Evolutionary conservation across 176 grass and related monocot species (phyloP).

Genomic region (Paspalum vaginatum): DNA sequence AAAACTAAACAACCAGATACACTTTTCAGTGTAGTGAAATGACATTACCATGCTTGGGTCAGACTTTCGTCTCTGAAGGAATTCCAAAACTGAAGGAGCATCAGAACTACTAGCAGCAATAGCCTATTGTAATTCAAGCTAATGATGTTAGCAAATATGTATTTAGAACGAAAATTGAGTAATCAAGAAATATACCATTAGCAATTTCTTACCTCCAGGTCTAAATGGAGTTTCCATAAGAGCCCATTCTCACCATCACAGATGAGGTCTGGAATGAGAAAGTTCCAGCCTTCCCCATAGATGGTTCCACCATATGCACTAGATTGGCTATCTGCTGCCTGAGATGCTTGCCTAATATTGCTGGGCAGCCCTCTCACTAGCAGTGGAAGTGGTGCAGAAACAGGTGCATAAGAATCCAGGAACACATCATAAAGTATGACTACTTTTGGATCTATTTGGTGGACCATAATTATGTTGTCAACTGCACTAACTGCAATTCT

Average conservation of each 20-base stretch:
- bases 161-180: constrained; percentile 9
- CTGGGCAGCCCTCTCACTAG: constrained; percentile 63
- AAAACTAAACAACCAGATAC: constrained; percentile 34
- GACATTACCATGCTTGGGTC: constrained; percentile 69
- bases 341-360: constrained; percentile 61
- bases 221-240: constrained; percentile 85
- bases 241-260: constrained; percentile 90
- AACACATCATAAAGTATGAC: constrained; percentile 91
- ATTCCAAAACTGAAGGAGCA: constrained; percentile 82
- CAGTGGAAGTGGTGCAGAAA: constrained; percentile 95
- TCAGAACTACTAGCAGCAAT: constrained; percentile 96
- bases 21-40: constrained; percentile 21
- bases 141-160: constrained; percentile 23
- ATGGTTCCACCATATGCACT: constrained; percentile 80
- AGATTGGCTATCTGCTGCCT: constrained; percentile 61
- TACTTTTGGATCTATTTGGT: constrained; percentile 99
- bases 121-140: constrained; percentile 53
- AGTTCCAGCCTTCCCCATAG: constrained; percentile 89
- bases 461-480: constrained; percentile 90
- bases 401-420: constrained; percentile 74
- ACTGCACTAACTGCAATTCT: constrained; percentile 86
- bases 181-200: constrained; percentile 18
- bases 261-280: constrained; percentile 87
- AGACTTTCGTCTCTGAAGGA: constrained; percentile 82
- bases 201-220: constrained; percentile 69